Conservation (phyloP, 208 protist species). For the Herpetomonas samuelpessoai region DNA sequence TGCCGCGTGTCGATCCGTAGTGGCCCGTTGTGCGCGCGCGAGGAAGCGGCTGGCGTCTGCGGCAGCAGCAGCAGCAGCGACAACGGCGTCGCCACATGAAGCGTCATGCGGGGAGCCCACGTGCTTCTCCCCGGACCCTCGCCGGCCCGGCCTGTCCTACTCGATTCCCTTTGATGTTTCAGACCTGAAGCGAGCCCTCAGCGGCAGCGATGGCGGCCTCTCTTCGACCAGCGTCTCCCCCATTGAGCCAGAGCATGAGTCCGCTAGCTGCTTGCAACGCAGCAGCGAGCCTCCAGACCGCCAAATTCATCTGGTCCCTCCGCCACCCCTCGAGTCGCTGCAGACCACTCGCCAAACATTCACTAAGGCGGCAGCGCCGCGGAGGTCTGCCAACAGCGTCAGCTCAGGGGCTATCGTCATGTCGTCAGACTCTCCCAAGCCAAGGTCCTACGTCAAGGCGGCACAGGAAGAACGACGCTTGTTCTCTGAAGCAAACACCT, state of each 20-base stretch:
- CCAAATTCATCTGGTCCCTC: too few species aligned
- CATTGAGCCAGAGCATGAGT: neutral
- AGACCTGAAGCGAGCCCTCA: neutral
- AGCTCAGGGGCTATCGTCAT: constrained; percentile 1
- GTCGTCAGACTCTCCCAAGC: too few species aligned
- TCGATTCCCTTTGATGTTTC: neutral
- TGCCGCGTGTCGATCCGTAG: constrained; percentile 20
- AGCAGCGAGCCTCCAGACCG: too few species aligned
- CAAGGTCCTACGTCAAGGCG: too few species aligned
- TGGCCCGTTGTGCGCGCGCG: constrained; percentile 13
- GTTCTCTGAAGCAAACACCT: too few species aligned
- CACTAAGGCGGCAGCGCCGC: too few species aligned
- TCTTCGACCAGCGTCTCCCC: neutral
- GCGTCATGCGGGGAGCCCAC: too few species aligned
- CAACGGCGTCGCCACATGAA: neutral
- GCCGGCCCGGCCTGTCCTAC: too few species aligned
- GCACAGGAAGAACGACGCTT: too few species aligned
- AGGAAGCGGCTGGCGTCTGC: constrained; percentile 11
- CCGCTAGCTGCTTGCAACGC: too few species aligned
- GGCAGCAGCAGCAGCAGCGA: neutral
- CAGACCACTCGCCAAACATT: too few species aligned
- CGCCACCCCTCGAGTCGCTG: too few species aligned
- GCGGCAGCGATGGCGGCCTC: neutral
- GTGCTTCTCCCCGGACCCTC: neutral
- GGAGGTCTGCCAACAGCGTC: constrained; percentile 4